Percentiles rank a stretch among this genome's conserved stretches.
Evolutionary conservation across 1,284 basidiomycete species (phyloP).

Genomic region (Cryptococcus maquisensis): DNA sequence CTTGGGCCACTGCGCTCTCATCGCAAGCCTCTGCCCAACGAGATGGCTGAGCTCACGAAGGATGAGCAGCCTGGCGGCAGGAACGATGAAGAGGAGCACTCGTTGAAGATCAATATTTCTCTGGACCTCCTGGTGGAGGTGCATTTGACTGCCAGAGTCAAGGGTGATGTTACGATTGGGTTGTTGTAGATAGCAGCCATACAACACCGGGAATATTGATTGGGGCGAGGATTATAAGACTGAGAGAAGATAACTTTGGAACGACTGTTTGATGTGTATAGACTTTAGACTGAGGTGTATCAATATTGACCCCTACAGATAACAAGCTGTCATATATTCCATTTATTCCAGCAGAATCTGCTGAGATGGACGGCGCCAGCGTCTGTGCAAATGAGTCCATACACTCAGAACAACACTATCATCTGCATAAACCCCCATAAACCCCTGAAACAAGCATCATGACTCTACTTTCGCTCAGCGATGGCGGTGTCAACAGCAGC

Average conservation of each 20-base stretch:
- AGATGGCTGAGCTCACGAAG: not conserved
- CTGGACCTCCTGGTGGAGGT: constrained; percentile 17
- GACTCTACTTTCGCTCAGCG: constrained; percentile 10
- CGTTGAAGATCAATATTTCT: constrained; percentile 13
- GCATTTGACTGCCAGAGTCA: constrained; percentile 16
- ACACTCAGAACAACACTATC: not conserved
- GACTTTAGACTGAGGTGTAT: too few relatives aligned
- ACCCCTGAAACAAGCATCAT: not conserved
- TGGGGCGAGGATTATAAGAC: too few relatives aligned
- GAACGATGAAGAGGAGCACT: constrained; percentile 9
- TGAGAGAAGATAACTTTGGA: too few relatives aligned
- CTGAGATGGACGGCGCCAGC: too few relatives aligned
- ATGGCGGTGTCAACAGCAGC: constrained; percentile 60
- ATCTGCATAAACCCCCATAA: not conserved
- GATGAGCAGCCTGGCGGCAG: not conserved
- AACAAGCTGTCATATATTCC: too few relatives aligned
- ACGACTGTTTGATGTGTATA: too few relatives aligned
- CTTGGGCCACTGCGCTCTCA: not conserved
- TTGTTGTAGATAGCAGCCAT: constrained; percentile 4
- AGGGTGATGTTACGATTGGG: constrained; percentile 19
- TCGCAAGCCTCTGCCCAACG: not conserved
- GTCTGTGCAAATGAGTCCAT: too few relatives aligned
- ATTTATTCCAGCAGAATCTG: too few relatives aligned
- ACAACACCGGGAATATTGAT: too few relatives aligned
- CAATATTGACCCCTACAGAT: too few relatives aligned